phyloP scores from a whole-genome alignment of 306 rosid species.

The Argentina anserina region DNA sequence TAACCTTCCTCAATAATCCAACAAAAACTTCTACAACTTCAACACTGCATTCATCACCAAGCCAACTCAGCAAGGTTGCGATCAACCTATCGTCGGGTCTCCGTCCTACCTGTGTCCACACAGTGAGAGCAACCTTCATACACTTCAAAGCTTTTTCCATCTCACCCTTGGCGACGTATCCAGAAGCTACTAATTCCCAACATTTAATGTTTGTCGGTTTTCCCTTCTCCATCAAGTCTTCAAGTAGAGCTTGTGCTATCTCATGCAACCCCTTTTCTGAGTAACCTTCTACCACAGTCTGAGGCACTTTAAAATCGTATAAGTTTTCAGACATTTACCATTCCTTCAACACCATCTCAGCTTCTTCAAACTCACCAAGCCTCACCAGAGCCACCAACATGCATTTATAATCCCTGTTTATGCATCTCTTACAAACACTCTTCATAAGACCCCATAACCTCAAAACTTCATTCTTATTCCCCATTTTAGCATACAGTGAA shows the following conservation, averaged over 20 bases:
- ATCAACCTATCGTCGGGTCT: constrained; percentile 46
- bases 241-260: constrained; percentile 63
- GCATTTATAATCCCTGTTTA: constrained; percentile 62
- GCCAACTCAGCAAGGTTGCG: constrained; percentile 44
- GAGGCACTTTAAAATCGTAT: constrained; percentile 65
- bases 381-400: constrained; percentile 59
- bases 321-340: constrained; percentile 79
- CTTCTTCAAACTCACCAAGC: constrained; percentile 68
- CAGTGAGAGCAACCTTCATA: constrained; percentile 46
- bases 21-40: constrained; percentile 62
- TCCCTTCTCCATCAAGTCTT: constrained; percentile 48
- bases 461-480: constrained; percentile 57
- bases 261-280: constrained; percentile 44
- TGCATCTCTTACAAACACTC: constrained; percentile 57
- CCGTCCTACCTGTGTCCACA: constrained; percentile 41
- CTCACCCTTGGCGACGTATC: constrained; percentile 47
- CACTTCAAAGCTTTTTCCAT: constrained; percentile 53
- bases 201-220: constrained; percentile 50
- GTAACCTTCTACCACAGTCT: constrained; percentile 47
- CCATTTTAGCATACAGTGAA: constrained; percentile 56
- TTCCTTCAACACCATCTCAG: constrained; percentile 57
- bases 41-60: constrained; percentile 51
- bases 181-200: constrained; percentile 59
- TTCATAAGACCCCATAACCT: constrained; percentile 68
- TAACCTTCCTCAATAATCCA: constrained; percentile 32